Percentiles rank a stretch among this genome's conserved stretches.
phyloP scores from a whole-genome alignment of 129 eudicot species.

The Flaveria sonorensis region DNA sequence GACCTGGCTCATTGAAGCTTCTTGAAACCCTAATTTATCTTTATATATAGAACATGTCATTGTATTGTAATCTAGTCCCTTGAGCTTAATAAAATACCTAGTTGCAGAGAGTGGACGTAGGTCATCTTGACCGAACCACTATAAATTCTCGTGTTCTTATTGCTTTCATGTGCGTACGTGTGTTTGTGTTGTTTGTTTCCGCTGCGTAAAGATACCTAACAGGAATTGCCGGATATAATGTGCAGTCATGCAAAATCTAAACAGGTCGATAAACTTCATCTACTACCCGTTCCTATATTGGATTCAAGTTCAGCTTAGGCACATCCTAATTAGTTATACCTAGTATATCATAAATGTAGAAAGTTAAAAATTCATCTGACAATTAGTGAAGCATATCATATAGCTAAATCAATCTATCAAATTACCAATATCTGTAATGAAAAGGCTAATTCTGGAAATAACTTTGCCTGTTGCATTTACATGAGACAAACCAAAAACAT shows the following conservation, averaged over 20 bases:
- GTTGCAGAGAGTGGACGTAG: too few species aligned
- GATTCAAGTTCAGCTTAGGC: not conserved
- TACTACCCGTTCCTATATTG: not conserved
- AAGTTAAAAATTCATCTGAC: slow-evolving; percentile 5
- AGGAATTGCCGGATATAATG: not conserved
- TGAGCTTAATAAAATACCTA: too few species aligned
- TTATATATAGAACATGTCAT: too few species aligned
- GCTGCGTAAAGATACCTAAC: too few species aligned
- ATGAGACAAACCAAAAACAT: not conserved
- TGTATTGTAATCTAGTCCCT: too few species aligned
- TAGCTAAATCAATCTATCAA: not conserved
- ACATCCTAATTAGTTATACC: slow-evolving; percentile 5
- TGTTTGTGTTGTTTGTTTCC: too few species aligned
- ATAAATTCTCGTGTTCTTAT: too few species aligned
- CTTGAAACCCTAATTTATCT: too few species aligned
- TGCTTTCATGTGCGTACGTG: too few species aligned
- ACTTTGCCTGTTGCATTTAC: not conserved
- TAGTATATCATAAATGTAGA: not conserved
- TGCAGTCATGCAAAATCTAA: not conserved
- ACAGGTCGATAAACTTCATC: not conserved
- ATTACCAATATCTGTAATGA: not conserved
- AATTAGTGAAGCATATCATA: not conserved
- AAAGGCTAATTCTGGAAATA: slow-evolving; percentile 6
- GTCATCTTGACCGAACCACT: too few species aligned
- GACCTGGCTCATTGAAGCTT: too few species aligned